Evolutionary conservation across 2,329 filamentous ascomycete species (phyloP), one percentile per base, ranked within the genome.

Genomic region (Trichoderma lentiforme): DNA sequence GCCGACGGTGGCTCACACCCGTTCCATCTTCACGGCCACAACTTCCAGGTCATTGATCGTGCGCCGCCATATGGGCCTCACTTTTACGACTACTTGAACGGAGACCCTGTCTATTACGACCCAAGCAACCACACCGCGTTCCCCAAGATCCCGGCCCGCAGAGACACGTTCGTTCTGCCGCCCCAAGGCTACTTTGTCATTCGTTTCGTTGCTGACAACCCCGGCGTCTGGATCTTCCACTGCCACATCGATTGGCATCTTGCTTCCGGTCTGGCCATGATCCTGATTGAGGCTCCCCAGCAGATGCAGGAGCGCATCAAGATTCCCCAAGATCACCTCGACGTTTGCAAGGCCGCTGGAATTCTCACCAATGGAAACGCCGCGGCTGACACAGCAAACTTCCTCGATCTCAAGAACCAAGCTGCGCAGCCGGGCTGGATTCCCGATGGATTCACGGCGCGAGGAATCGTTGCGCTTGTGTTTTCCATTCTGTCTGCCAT

Each of bases 81-180:
- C 34, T 71, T 71, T 9, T 47, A 39, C n/a, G 70, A 71, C 15
- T 71, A 6, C 15, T 14, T 58, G 26, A 36, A 34, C 14, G 70
- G 70, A 15, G 70, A 71, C 6, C 70, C 70, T n/a, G 70, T 71
- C 11, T 51, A 51, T 11, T 71, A 66, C 30, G 70, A 71, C 26
- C 70, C 70, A 12, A 66, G 28, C 39, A 69, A 71, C 3, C 76
- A 78, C 4, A 71, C 73, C 2, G 79, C 77, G 24, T 74, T 73
- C 6, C 51, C 76, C 15, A 68, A 69, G 0, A 61, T 74, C 76
- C 86, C 87, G 1, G 82, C 85, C 30, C 84, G 87, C 11, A 82
- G 87, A 43, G 86, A 89, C 74, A 84, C 85, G 2, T 85, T 86
- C 6, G 82, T 85, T 73, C 80, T 89, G 3, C 83, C 82, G 1